A percentile compares a stretch with the other conserved stretches of the same genome.
Evolutionary conservation across 73 alveolate species (phyloP).

Genomic region (Tetrahymena elliotti): DNA sequence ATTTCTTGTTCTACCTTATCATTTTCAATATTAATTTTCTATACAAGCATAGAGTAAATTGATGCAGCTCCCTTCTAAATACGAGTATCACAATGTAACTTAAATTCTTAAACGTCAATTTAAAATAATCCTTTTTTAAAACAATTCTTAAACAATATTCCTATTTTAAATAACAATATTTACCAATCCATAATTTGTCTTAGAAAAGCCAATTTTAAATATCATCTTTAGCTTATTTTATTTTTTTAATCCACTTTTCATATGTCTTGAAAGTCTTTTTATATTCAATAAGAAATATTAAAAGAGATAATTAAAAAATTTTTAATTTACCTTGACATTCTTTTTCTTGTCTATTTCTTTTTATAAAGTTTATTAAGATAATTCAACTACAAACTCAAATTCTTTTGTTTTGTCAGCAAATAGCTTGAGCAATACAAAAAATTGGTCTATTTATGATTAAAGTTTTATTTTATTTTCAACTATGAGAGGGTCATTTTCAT

Average conservation of each 20-base stretch:
- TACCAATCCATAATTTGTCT: not conserved
- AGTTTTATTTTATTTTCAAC: not conserved
- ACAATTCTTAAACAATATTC: not conserved
- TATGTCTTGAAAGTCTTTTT: not conserved
- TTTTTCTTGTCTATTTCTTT: slow-evolving; percentile 46
- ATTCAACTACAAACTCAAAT: slow-evolving; percentile 26
- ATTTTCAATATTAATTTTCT: slow-evolving; percentile 50
- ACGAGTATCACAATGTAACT: not conserved
- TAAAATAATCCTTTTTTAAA: not conserved
- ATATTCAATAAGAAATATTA: not conserved
- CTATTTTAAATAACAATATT: not conserved
- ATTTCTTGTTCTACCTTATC: slow-evolving; percentile 58
- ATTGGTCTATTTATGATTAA: not conserved
- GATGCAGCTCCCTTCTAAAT: slow-evolving; percentile 14
- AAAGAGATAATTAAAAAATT: not conserved
- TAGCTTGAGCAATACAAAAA: slow-evolving; percentile 25
- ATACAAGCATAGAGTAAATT: slow-evolving; percentile 31
- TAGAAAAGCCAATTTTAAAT: not conserved
- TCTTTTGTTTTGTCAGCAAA: not conserved
- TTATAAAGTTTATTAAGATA: slow-evolving; percentile 41
- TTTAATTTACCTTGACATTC: slow-evolving; percentile 36
- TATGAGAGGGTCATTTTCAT: slow-evolving; percentile 12
- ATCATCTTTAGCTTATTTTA: not conserved
- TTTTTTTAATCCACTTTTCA: not conserved
- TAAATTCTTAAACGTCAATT: not conserved